Base-by-base conservation (phyloP, 148 eudicot species). In the Fagopyrum tataricum region DNA sequence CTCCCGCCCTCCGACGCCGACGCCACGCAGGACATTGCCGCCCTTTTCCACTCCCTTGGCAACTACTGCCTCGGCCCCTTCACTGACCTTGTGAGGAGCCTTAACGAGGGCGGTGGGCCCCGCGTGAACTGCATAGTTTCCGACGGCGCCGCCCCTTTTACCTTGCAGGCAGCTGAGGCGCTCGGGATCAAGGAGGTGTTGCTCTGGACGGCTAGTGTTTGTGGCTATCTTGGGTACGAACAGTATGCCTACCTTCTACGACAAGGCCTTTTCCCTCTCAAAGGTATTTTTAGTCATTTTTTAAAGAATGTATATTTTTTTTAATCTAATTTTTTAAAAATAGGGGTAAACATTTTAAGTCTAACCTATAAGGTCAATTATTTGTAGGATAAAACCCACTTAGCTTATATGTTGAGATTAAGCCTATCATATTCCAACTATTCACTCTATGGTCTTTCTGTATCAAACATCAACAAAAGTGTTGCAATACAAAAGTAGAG, bases 131-230 rank as follows among this genome's bases (percentile, higher is more conserved):
- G 72, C 15, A 44, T 70, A 7, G 52, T 70, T 3, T 8, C 52
- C 0, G 83, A 80, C 9, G 72, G 0, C 5, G 61, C 67, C 31
- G 58, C 74, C 75, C 43, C 44, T 4, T 76, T 73, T 23, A 73
- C 79, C 0, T 14, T 80, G 4, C 61, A 67, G 26, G 77, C 64
- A 14, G 58, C 76, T 0, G 76, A 78, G 64, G 76, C 51, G 48
- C 37, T 77, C 2, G 75, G 72, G 23, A 31, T 77, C 4, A 68
- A 58, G 49, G 49, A 37, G 4, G 76, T 72, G 1, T 2, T 72
- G 14, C 7, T 77, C 1, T 77, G 76, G 79, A 64, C 76, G 1
- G 72, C 75, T 0, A 77, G 79, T 49, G 75, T 75, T 9, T 71
- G 71, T 62, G 75, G 51, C 3, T 61, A 47, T 7, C 26, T 71